Evolutionary conservation across 306 rosid species (phyloP), one percentile per base, ranked within the genome.

Genomic region (Arachis hypogaea): DNA sequence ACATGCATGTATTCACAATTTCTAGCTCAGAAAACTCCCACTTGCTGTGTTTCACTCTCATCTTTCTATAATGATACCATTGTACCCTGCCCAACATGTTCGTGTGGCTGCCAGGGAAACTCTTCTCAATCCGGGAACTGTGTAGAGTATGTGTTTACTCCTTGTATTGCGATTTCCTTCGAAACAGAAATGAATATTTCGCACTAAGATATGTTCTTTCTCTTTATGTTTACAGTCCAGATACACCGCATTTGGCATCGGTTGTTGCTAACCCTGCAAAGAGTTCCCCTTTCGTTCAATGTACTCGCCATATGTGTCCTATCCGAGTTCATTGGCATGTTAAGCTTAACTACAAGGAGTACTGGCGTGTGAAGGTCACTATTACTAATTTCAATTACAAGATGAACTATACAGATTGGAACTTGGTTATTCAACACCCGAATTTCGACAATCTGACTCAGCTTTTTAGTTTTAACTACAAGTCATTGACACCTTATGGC

Each of bases 261-360:
- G 91, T 86, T 62, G 91, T 89, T 77, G 68, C 84, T 9, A 43
- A 74, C 51, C 60, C 69, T 57, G 81, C 73, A 52, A 81, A 76
- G 66, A 82, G 71, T 45, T 36, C 80, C 2, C 96, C 98, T 75
- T 67, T 87, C 79, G 92, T 93, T 78, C 92, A 60, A 69, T 91
- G 98, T 42, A 93, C 98, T 5, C 59, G 82, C 33, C 98, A 93
- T 77, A 89, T 88, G 97, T 93, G 98, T 71, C 98, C 98, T 0
- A 81, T 91, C 44, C 87, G 97, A 76, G 79, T 93, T 77, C 98
- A 93, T 81, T 93, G 98, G 98, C 97, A 93, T 10, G 77, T 93
- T 56, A 93, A 93, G 78, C 63, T 84, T 30, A 91, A 89, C 83
- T 93, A 93, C 88, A 76, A 81, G 79, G 86, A 88, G 72, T 93